Evolutionary conservation across 2,329 filamentous ascomycete genomes (phyloP).

Genomic region (Teratosphaeria destructans): DNA sequence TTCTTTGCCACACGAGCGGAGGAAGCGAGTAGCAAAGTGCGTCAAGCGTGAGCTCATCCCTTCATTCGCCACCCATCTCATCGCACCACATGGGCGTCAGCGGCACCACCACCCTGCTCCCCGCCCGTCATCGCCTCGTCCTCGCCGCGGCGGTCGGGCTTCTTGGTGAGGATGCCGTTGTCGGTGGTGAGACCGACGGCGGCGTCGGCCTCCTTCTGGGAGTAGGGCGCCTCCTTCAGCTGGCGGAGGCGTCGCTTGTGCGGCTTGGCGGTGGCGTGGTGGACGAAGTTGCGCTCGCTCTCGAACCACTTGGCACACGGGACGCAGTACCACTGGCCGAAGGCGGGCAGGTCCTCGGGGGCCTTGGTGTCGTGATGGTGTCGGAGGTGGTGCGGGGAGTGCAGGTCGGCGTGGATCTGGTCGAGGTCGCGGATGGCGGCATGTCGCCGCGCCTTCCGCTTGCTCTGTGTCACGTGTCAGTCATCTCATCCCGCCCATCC

Average conservation of each 20-base stretch:
- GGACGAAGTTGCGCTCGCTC: constrained; percentile 61
- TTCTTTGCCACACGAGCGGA: not conserved
- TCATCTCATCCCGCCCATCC: not conserved
- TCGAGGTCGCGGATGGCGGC: constrained; percentile 64
- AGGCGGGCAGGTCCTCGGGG: constrained; percentile 73
- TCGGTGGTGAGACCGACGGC: constrained; percentile 62
- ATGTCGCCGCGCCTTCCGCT: constrained; percentile 38
- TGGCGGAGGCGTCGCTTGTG: constrained; percentile 87
- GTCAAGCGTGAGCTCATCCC: not conserved
- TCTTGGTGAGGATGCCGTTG: constrained; percentile 41
- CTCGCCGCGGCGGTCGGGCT: constrained; percentile 15
- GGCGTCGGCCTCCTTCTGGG: constrained; percentile 75
- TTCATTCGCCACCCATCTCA: not conserved
- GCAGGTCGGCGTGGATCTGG: constrained; percentile 76
- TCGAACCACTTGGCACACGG: constrained; percentile 98
- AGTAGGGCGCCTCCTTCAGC: constrained; percentile 74
- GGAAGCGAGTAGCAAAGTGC: not conserved
- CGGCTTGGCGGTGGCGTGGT: constrained; percentile 77
- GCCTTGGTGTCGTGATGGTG: constrained; percentile 71
- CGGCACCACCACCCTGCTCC: not conserved
- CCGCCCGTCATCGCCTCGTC: constrained; percentile 2
- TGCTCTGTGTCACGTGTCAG: constrained; percentile 25
- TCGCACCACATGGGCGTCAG: not conserved
- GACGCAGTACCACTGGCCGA: constrained; percentile 78
- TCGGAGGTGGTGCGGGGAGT: constrained; percentile 66